Percentiles rank a stretch among this genome's conserved stretches.
These are phyloP conservation scores for Metschnikowia noctiluminum DNA, from an alignment of 805 yeast species.

Conservation along the genomic window DNA sequence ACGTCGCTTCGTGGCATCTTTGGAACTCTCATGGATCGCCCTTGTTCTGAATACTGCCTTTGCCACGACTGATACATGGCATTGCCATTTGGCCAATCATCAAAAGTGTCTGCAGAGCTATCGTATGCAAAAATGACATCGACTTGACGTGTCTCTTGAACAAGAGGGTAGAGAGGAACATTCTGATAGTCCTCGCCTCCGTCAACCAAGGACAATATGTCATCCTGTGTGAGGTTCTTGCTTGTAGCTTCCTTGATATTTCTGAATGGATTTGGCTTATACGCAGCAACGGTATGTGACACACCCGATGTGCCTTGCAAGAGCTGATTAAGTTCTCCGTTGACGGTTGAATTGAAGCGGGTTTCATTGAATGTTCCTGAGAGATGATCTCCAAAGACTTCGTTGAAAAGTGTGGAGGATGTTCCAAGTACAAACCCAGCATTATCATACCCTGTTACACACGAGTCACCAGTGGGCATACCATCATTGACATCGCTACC, in stretches of 20 bases:
- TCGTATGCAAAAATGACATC: slow-evolving; percentile 42
- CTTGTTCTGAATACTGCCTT: slow-evolving; percentile 23
- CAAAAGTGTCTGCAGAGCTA: slow-evolving; percentile 44
- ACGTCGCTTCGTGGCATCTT: slow-evolving; percentile 17
- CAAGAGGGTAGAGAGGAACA: slow-evolving; percentile 43
- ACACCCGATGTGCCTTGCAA: slow-evolving; percentile 22
- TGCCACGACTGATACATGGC: slow-evolving; percentile 35
- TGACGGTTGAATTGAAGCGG: slow-evolving; percentile 18
- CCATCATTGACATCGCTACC: slow-evolving; percentile 51
- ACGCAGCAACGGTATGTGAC: slow-evolving; percentile 49
- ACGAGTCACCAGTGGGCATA: slow-evolving; percentile 29
- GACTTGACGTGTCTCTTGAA: slow-evolving; percentile 30
- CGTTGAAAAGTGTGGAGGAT: slow-evolving; percentile 59
- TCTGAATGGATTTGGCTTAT: slow-evolving; percentile 58
- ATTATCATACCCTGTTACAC: slow-evolving; percentile 54
- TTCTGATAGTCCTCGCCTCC: slow-evolving; percentile 50
- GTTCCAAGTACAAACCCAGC: slow-evolving; percentile 59
- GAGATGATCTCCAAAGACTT: slow-evolving; percentile 1
- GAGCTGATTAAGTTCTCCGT: neutral
- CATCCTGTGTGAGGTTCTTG: neutral
- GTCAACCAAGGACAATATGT: slow-evolving; percentile 33
- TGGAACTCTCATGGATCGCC: slow-evolving; percentile 21
- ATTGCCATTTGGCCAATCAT: slow-evolving; percentile 58
- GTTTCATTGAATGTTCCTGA: slow-evolving; percentile 27
- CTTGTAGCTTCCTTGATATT: slow-evolving; percentile 12